A percentile compares a stretch with the other conserved stretches of the same genome.
Conservation (phyloP, 2,329 filamentous ascomycete genomes). For the Pezicula rhizophila region DNA sequence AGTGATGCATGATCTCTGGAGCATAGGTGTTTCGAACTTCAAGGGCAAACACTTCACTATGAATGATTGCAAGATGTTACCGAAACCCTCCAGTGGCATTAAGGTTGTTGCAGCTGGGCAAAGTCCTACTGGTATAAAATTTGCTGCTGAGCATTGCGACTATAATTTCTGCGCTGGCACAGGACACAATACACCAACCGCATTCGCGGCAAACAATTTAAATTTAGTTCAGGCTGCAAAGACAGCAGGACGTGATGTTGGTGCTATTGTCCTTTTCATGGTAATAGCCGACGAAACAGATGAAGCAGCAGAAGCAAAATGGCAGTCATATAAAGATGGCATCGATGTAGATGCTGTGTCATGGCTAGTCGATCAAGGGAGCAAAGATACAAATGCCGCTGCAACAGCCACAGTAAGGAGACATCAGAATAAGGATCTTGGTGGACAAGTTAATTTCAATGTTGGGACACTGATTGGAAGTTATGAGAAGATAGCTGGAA, state of each 20-base stretch:
- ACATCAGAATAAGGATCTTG: conserved; percentile 2
- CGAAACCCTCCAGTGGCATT: conserved; percentile 6
- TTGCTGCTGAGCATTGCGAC: conserved; percentile 21
- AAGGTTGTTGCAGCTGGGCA: conserved; percentile 25
- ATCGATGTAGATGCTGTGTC: conserved; percentile 19
- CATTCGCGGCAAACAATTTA: conserved; percentile 14
- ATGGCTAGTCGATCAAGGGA: conserved; percentile 21
- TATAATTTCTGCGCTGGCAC: conserved; percentile 23
- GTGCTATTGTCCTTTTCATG: conserved; percentile 24
- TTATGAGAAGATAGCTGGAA: conserved; percentile 18
- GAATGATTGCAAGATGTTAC: conserved; percentile 25
- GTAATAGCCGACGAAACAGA: conserved; percentile 23
- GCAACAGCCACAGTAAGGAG: conserved; percentile 15
- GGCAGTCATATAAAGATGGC: conserved; percentile 23
- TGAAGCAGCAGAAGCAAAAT: conserved; percentile 22
- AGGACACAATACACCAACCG: conserved; percentile 24
- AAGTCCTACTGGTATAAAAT: conserved; percentile 22
- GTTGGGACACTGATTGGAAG: conserved; percentile 21
- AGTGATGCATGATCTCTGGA: conserved; percentile 26
- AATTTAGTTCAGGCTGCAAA: conserved; percentile 21
- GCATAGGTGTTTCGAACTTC: conserved; percentile 21
- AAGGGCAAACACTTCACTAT: conserved; percentile 26
- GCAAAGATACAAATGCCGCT: conserved; percentile 22
- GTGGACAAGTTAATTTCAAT: conserved; percentile 21
- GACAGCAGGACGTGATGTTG: conserved; percentile 21